Evolutionary conservation across 164 flowering plant species (phyloP).

Genomic region (Pachysandra terminalis): DNA sequence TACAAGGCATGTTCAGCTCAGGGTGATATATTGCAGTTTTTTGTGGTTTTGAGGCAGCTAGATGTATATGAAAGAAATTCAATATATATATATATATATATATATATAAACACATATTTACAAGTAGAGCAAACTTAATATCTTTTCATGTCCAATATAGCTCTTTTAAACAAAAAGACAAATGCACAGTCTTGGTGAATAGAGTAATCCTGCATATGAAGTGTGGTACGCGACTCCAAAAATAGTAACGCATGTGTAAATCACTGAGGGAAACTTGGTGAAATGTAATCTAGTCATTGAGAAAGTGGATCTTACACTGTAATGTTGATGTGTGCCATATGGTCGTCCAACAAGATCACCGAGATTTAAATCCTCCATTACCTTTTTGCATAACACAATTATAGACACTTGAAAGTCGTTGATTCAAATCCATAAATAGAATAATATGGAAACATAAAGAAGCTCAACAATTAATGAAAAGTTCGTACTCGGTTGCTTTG

Average conservation of each 20-base stretch:
- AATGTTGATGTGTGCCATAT: conserved; percentile 79
- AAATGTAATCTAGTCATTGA: conserved; percentile 1
- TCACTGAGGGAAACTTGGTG: neutral
- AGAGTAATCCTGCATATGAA: neutral
- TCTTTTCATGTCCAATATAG: no score
- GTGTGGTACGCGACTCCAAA: neutral
- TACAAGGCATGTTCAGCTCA: no score
- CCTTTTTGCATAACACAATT: conserved; percentile 30
- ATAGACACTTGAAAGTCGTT: conserved; percentile 12
- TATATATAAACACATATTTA: no score
- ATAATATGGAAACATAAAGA: neutral
- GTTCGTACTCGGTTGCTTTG: conserved; percentile 63
- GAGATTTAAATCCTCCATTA: conserved; percentile 66
- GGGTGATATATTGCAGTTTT: no score
- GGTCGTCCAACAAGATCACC: conserved; percentile 71
- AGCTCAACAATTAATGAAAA: neutral
- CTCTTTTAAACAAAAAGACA: no score
- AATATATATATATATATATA: no score
- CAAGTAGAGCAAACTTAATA: no score
- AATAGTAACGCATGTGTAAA: no score
- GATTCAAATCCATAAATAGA: conserved; percentile 3
- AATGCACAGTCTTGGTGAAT: no score
- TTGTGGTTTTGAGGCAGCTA: no score
- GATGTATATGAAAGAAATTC: no score
- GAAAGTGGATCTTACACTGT: conserved; percentile 42